Base-by-base conservation (phyloP, 1,139 yeast genomes). In the Blastobotrys buckinghamii region DNA sequence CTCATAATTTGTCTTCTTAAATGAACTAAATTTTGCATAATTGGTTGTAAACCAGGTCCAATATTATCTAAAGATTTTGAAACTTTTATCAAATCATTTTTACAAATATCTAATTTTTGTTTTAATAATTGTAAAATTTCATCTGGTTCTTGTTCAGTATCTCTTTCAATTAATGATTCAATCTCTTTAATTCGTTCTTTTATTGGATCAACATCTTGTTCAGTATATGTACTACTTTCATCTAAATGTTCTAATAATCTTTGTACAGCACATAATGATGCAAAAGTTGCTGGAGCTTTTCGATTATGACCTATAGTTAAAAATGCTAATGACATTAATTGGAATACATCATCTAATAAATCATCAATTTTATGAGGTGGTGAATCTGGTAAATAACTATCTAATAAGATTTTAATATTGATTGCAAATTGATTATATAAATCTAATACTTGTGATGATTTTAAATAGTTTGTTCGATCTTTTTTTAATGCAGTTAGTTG, bases 231-330 rank as follows among this genome's bases (percentile, higher is more conserved):
- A 50, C 81, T 81, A 49, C 88, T 79, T 60, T 86, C 96, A 56
- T 79, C 77, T 53, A 90, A 72, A 67, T 90, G 97, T 53, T 81
- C 85, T 55, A 92, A 73, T 52, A 92, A 71, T 58, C 92, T 79
- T 67, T 81, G 81, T 38, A 92, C 95, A 0, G 97, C 87, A 41
- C 89, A 76, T 44, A 90, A 71, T 7, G 95, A 85, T 8, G 96
- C 89, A 67, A 85, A 92, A 1, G 96, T 87, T 2, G 97, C 96
- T 1, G 97, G 96, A 0, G 96, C 96, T 39, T 87, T 78, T 58
- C 88, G 83, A 49, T 84, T 84, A 58, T 88, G 74, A 2, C 98
- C 98, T 53, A 94, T 94, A 1, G 97, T 87, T 56, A 90, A 78
- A 65, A 89, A 86, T 55, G 95, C 85, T 49, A 92, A 72, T 13